Percentiles rank a stretch among this genome's conserved stretches.
Evolutionary conservation across 768 basidiomycete species (phyloP).

Genomic region (Termitomyces sp.): DNA sequence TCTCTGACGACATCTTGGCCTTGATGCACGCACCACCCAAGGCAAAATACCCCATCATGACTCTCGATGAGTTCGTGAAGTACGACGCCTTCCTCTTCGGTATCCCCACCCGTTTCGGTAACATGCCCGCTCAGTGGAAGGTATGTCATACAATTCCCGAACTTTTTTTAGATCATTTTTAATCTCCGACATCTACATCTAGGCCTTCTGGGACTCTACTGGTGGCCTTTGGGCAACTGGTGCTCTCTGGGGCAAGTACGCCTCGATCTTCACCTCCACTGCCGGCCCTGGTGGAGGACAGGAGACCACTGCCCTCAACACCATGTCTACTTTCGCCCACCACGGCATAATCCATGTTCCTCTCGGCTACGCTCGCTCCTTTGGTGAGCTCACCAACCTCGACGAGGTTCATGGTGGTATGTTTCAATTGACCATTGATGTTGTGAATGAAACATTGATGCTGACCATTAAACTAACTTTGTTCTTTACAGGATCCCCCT

Average conservation of each 20-base stretch:
- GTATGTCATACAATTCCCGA: conserved; percentile 23
- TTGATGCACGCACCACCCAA: conserved; percentile 70
- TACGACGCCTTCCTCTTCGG: conserved; percentile 79
- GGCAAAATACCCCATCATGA: conserved; percentile 66
- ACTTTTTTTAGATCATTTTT: no score
- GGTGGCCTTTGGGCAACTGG: conserved; percentile 62
- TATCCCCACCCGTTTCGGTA: conserved; percentile 78
- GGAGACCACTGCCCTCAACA: conserved; percentile 49
- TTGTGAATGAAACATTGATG: background rate
- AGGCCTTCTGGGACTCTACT: conserved; percentile 81
- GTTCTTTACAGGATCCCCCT: conserved; percentile 56
- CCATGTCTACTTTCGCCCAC: conserved; percentile 60
- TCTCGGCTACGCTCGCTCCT: conserved; percentile 58
- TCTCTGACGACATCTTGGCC: conserved; percentile 59
- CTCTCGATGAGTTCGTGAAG: conserved; percentile 43
- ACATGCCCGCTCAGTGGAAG: conserved; percentile 79
- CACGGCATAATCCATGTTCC: conserved; percentile 75
- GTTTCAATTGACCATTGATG: conserved; percentile 15
- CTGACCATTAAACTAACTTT: background rate
- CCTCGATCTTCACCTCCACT: conserved; percentile 69
- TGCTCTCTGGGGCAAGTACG: conserved; percentile 70
- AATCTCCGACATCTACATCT: background rate
- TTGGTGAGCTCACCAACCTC: conserved; percentile 35
- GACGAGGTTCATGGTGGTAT: conserved; percentile 59
- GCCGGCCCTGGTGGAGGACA: conserved; percentile 82